A percentile compares a stretch with the other conserved stretches of the same genome.
These are phyloP conservation scores for Fusarium anguioides DNA, from an alignment of 2,329 filamentous ascomycete genomes.

Conservation along the genomic window DNA sequence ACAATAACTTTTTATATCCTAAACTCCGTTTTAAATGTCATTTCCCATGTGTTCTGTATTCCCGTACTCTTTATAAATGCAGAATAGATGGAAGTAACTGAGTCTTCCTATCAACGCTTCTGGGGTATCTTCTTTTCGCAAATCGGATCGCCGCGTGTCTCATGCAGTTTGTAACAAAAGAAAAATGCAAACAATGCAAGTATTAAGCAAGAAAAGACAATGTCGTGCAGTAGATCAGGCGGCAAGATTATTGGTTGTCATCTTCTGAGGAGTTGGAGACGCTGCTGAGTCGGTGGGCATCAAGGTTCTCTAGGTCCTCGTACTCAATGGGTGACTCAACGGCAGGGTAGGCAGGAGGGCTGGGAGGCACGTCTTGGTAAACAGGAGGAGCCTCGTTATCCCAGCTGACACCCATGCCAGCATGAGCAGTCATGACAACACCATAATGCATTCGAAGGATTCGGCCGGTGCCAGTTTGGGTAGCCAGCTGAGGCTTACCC, in stretches of 20 bases:
- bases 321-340: constrained; percentile 53
- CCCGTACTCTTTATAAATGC: constrained; percentile 42
- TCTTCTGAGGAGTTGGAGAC: constrained; percentile 37
- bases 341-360: constrained; percentile 76
- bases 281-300: constrained; percentile 46
- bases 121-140: constrained; percentile 45
- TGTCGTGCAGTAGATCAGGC: not conserved
- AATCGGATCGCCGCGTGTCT: constrained; percentile 46
- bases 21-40: constrained; percentile 27
- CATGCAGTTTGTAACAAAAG: constrained; percentile 35
- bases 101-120: constrained; percentile 45
- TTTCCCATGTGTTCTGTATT: constrained; percentile 43
- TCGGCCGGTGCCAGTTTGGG: constrained; percentile 88
- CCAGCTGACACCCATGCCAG: constrained; percentile 92
- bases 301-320: constrained; percentile 52
- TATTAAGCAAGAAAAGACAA: constrained; percentile 24
- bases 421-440: constrained; percentile 82
- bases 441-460: constrained; percentile 94
- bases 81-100: constrained; percentile 30
- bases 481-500: constrained; percentile 74
- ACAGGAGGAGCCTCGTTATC: constrained; percentile 94
- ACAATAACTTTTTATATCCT: constrained; percentile 31
- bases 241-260: constrained; percentile 24
- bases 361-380: constrained; percentile 91
- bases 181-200: constrained; percentile 21